These are phyloP conservation scores for Populus alba DNA, from an alignment of 345 rosid genomes.

Conservation along the genomic window DNA sequence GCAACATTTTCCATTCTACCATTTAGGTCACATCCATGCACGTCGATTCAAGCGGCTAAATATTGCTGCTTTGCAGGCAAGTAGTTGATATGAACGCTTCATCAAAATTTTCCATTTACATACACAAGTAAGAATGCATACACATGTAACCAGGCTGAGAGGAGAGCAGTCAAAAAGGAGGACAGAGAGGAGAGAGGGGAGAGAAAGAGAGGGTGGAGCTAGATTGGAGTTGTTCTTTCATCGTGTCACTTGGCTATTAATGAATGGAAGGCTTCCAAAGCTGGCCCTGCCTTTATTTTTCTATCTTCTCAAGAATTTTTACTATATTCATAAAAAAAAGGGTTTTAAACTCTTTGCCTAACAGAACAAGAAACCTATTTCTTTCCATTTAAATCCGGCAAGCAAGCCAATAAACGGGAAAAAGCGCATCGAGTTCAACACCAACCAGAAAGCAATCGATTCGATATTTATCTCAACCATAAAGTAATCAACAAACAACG, in stretches of 20 bases:
- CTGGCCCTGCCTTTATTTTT: neutral
- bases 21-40: constrained; percentile 25
- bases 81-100: neutral
- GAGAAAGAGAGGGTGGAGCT: neutral
- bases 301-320: neutral
- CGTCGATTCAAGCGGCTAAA: constrained; percentile 15
- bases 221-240: neutral
- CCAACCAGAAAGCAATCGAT: constrained; percentile 22
- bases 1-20: neutral
- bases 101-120: neutral
- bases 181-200: neutral
- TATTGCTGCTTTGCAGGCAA: neutral
- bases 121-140: neutral
- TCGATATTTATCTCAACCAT: neutral
- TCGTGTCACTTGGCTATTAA: neutral
- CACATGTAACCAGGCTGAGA: neutral
- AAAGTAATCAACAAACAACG: neutral
- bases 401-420: constrained; percentile 22
- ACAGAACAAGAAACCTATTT: constrained; percentile 19
- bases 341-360: constrained; percentile 9
- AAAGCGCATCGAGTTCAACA: constrained; percentile 31
- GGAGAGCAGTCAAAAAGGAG: neutral
- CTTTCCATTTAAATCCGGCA: constrained; percentile 25
- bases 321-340: neutral
- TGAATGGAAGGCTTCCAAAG: neutral